phyloP scores from a whole-genome alignment of 345 rosid species.

The Chamaenerion angustifolium region DNA sequence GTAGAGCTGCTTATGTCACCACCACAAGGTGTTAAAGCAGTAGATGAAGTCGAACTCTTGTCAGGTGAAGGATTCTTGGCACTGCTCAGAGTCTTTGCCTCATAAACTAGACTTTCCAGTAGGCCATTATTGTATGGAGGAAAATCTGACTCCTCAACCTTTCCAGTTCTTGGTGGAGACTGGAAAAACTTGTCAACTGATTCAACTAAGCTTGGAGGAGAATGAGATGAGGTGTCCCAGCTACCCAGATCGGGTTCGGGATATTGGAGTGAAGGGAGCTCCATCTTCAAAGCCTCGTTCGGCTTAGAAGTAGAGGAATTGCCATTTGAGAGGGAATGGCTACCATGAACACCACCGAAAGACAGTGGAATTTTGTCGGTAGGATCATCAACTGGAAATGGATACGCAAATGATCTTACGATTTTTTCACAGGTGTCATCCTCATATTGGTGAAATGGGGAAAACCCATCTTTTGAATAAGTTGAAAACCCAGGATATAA shows the following conservation, averaged over 20 bases:
- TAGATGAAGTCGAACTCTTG: conserved; percentile 52
- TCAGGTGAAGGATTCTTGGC: conserved; percentile 55
- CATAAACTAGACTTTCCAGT: conserved; percentile 77
- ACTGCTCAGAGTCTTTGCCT: conserved; percentile 55
- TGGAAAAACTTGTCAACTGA: conserved; percentile 66
- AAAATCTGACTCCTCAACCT: conserved; percentile 37
- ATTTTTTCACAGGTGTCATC: conserved; percentile 26
- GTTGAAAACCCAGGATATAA: conserved; percentile 27
- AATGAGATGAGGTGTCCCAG: conserved; percentile 45
- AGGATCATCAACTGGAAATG: conserved; percentile 45
- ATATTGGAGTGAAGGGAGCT: conserved; percentile 99
- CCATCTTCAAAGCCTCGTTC: conserved; percentile 82
- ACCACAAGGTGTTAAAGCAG: conserved; percentile 34
- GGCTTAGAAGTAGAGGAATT: conserved; percentile 81
- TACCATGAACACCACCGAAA: conserved; percentile 42
- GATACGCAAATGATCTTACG: conserved; percentile 28
- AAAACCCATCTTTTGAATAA: conserved; percentile 32
- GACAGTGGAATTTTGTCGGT: conserved; percentile 24
- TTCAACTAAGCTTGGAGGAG: conserved; percentile 55
- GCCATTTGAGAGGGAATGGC: conserved; percentile 83
- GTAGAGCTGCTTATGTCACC: conserved; percentile 21
- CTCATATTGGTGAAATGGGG: conserved; percentile 37
- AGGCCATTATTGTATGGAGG: conserved; percentile 77
- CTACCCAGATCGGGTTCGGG: conserved; percentile 60
- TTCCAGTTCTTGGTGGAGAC: conserved; percentile 55